Evolutionary conservation across 208 protist genomes (phyloP).

Genomic region (Phytomonas sp.): DNA sequence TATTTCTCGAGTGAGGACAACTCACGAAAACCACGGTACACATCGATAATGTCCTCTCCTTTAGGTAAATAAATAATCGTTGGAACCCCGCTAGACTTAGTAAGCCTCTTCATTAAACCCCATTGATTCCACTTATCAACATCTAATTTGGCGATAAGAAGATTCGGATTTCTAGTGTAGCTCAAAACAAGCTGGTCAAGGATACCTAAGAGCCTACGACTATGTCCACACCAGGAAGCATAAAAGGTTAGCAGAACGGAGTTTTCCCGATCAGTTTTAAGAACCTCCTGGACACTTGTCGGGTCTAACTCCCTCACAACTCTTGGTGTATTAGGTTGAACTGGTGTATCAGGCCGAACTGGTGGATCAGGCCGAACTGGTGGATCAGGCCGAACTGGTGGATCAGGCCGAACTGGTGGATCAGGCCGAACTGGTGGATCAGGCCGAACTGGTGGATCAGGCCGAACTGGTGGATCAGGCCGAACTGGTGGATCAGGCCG

Average conservation of each 20-base stretch:
- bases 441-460: too few species aligned
- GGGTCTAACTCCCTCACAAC: slow-evolving; percentile 28
- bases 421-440: background rate
- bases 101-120: background rate
- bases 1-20: background rate
- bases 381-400: background rate
- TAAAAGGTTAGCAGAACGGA: slow-evolving; percentile 72
- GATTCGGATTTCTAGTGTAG: slow-evolving; percentile 47
- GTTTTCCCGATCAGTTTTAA: slow-evolving; percentile 28
- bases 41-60: background rate
- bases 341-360: too few species aligned
- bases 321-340: slow-evolving; percentile 12
- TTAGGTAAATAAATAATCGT: background rate
- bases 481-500: background rate
- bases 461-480: slow-evolving; percentile 3
- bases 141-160: slow-evolving; percentile 65
- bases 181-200: slow-evolving; percentile 42
- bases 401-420: background rate
- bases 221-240: slow-evolving; percentile 79
- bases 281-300: slow-evolving; percentile 26
- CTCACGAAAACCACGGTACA: background rate
- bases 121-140: slow-evolving; percentile 21
- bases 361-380: background rate
- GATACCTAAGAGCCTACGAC: slow-evolving; percentile 70
- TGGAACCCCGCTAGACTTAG: background rate